Evolutionary conservation across 257 asterid genomes (phyloP).

Genomic region (Primulina tabacum): DNA sequence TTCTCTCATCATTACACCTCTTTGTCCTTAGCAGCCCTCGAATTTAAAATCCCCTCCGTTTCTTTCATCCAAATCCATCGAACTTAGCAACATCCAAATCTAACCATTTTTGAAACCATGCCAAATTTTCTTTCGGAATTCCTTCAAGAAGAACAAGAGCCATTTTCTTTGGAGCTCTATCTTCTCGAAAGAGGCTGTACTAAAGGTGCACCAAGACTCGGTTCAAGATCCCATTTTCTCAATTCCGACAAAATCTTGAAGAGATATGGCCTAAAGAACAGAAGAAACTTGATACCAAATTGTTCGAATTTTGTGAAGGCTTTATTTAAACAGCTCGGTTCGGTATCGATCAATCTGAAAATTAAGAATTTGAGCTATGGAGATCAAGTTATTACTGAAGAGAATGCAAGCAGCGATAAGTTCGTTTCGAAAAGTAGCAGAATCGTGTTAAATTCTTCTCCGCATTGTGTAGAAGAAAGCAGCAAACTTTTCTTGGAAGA

Average conservation of each 20-base stretch:
- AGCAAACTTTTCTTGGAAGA: conserved; percentile 11
- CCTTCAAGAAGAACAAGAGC: neutral
- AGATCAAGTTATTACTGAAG: conserved; percentile 8
- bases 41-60: conserved; percentile 7
- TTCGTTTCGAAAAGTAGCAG: conserved; percentile 40
- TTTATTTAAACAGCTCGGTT: conserved; percentile 32
- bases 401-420: conserved; percentile 30
- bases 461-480: conserved; percentile 14
- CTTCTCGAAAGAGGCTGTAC: conserved; percentile 28
- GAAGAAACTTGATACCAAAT: conserved; percentile 29
- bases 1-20: conserved; percentile 27
- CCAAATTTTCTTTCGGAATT: conserved; percentile 23
- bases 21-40: neutral
- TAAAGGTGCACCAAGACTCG: neutral
- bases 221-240: neutral
- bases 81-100: neutral
- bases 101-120: conserved; percentile 18
- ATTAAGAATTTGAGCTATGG: conserved; percentile 25
- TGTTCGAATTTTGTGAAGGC: conserved; percentile 44
- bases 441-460: conserved; percentile 39
- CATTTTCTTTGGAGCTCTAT: neutral
- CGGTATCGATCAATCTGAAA: conserved; percentile 13
- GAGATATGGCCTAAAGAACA: conserved; percentile 31
- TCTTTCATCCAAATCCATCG: conserved; percentile 15
- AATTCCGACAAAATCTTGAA: conserved; percentile 24